These are phyloP conservation scores for Mycena galericulata DNA, from an alignment of 768 basidiomycete species.

Conservation along the genomic window DNA sequence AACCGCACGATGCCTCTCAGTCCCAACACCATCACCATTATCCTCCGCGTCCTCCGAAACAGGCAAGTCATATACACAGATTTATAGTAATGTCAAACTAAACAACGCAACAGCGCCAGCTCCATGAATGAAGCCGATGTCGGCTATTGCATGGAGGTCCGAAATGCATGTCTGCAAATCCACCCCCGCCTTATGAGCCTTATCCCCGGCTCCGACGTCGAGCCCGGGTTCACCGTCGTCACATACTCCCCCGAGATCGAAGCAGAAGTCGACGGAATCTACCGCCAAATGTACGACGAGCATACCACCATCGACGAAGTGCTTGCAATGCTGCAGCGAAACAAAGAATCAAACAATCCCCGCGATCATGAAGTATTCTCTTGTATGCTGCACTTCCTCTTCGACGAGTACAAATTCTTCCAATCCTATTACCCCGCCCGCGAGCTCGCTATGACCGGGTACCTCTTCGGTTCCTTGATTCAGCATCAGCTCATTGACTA, in stretches of 20 bases:
- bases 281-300: slow-evolving; percentile 98
- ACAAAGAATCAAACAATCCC: slow-evolving; percentile 84
- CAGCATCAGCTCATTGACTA: slow-evolving; percentile 93
- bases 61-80: slow-evolving; percentile 61
- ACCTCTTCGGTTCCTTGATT: slow-evolving; percentile 96
- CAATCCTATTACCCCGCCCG: slow-evolving; percentile 94
- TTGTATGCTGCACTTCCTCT: slow-evolving; percentile 99
- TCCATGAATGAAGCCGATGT: slow-evolving; percentile 84
- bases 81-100: slow-evolving; percentile 5
- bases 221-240: slow-evolving; percentile 92
- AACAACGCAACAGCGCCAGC: slow-evolving; percentile 62
- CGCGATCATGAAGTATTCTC: slow-evolving; percentile 97
- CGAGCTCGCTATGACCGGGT: slow-evolving; percentile 95
- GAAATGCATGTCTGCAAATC: slow-evolving; percentile 92
- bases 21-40: slow-evolving; percentile 90
- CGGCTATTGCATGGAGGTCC: slow-evolving; percentile 89
- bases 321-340: slow-evolving; percentile 85
- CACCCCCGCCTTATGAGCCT: slow-evolving; percentile 97
- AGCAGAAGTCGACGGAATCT: slow-evolving; percentile 93
- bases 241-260: slow-evolving; percentile 91
- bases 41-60: slow-evolving; percentile 89
- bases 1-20: slow-evolving; percentile 88
- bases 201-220: slow-evolving; percentile 84
- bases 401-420: slow-evolving; percentile 99
- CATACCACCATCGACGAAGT: slow-evolving; percentile 95